These are phyloP conservation scores for Grosmannia penicillata DNA, from an alignment of 2,329 filamentous ascomycete species.

Conservation along the genomic window DNA sequence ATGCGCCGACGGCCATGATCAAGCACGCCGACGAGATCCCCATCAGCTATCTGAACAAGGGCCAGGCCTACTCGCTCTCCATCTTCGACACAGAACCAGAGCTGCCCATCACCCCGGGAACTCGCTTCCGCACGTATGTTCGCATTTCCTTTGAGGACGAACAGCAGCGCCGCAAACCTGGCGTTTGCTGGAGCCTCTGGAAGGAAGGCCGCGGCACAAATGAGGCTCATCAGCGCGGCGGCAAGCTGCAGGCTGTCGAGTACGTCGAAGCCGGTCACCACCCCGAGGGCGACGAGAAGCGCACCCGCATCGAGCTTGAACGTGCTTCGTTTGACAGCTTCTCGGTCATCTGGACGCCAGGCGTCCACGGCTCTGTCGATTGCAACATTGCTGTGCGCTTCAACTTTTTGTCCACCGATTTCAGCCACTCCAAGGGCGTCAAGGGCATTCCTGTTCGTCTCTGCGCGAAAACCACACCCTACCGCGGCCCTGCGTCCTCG, in stretches of 20 bases:
- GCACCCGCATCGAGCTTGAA: conserved; percentile 56
- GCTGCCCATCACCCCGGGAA: conserved; percentile 40
- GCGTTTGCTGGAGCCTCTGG: conserved; percentile 66
- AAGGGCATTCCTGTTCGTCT: conserved; percentile 92
- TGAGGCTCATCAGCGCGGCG: conserved; percentile 85
- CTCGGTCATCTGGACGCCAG: conserved; percentile 75
- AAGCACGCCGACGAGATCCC: conserved; percentile 82
- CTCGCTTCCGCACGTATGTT: conserved; percentile 77
- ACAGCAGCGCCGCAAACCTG: conserved; percentile 65
- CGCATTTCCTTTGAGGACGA: conserved; percentile 97
- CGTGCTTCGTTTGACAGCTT: conserved; percentile 85
- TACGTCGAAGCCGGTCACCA: conserved; percentile 59
- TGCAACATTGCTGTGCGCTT: conserved; percentile 85
- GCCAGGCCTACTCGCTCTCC: conserved; percentile 80
- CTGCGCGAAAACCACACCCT: conserved; percentile 63
- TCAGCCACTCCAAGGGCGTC: conserved; percentile 96
- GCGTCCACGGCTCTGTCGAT: conserved; percentile 51
- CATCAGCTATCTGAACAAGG: conserved; percentile 96
- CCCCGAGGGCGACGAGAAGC: conserved; percentile 47
- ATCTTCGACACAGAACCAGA: conserved; percentile 62
- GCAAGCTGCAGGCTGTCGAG: conserved; percentile 87
- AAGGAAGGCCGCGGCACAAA: conserved; percentile 93
- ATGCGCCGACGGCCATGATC: conserved; percentile 93
- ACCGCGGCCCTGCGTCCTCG: conserved; percentile 24
- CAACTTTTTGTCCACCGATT: conserved; percentile 97